These are phyloP conservation scores for Erodium texanum DNA, from an alignment of 441 rosid genomes.

Conservation along the genomic window DNA sequence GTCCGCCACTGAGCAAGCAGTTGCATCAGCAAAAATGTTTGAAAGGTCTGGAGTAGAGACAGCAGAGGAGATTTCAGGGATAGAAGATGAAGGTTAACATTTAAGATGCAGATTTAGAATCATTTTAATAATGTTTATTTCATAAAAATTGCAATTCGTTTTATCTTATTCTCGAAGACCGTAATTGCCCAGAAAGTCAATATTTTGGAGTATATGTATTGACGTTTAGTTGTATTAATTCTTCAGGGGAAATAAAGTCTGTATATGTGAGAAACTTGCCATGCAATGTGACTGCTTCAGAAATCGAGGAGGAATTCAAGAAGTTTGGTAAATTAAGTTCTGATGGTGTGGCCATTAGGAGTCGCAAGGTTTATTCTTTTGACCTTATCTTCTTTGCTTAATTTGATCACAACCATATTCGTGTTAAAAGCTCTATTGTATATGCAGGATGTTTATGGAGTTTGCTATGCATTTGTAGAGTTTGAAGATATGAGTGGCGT, in stretches of 20 bases:
- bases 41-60: slow-evolving; percentile 32
- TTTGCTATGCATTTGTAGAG: slow-evolving; percentile 71
- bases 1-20: slow-evolving; percentile 23
- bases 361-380: slow-evolving; percentile 47
- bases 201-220: background rate
- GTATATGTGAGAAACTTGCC: slow-evolving; percentile 59
- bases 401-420: background rate
- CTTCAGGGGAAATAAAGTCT: slow-evolving; percentile 55
- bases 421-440: slow-evolving; percentile 14
- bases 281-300: slow-evolving; percentile 42
- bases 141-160: background rate
- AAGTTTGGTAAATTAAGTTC: slow-evolving; percentile 48
- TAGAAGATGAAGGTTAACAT: slow-evolving; percentile 46
- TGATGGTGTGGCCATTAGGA: slow-evolving; percentile 57
- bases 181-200: background rate
- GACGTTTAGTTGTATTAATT: background rate
- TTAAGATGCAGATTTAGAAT: background rate
- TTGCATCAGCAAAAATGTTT: slow-evolving; percentile 25
- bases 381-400: slow-evolving; percentile 2
- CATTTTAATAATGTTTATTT: background rate
- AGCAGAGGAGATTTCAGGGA: slow-evolving; percentile 34
- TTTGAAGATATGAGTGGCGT: slow-evolving; percentile 55
- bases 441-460: slow-evolving; percentile 57
- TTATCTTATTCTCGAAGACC: background rate
- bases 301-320: slow-evolving; percentile 62